Evolutionary conservation across 371 early-diverging fungal genomes (phyloP).

Genomic region (Umbelopsis sp.): DNA sequence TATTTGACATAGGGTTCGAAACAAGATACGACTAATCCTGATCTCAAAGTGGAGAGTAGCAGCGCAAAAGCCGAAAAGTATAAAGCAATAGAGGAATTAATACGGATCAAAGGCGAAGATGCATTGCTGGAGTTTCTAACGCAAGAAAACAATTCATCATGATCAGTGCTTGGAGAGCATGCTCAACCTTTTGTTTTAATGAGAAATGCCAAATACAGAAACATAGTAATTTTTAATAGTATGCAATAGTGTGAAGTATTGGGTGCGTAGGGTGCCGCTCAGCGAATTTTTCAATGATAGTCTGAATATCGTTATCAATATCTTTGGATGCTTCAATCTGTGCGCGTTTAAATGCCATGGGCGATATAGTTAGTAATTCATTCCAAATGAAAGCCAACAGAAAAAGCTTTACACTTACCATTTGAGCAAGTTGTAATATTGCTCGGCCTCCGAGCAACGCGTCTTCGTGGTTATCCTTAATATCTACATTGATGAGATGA

Average conservation of each 20-base stretch:
- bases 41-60: conserved; percentile 7
- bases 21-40: neutral
- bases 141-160: neutral
- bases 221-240: conserved; percentile 43
- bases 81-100: conserved; percentile 22
- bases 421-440: conserved; percentile 78
- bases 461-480: conserved; percentile 92
- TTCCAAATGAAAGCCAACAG: neutral
- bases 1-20: neutral
- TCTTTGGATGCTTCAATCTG: conserved; percentile 73
- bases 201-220: neutral
- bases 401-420: conserved; percentile 35
- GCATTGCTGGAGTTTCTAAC: conserved; percentile 22
- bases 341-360: neutral
- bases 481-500: conserved; percentile 96
- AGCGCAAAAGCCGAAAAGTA: conserved; percentile 19
- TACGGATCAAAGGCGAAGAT: conserved; percentile 24
- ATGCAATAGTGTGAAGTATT: conserved; percentile 64
- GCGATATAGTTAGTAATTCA: neutral
- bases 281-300: conserved; percentile 77
- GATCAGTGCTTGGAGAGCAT: neutral
- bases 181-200: neutral
- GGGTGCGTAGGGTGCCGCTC: conserved; percentile 57
- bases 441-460: conserved; percentile 85
- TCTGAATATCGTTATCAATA: conserved; percentile 83